A percentile compares a stretch with the other conserved stretches of the same genome.
Conservation (phyloP, 169 alveolate species). For the Eimeria necatrix region DNA sequence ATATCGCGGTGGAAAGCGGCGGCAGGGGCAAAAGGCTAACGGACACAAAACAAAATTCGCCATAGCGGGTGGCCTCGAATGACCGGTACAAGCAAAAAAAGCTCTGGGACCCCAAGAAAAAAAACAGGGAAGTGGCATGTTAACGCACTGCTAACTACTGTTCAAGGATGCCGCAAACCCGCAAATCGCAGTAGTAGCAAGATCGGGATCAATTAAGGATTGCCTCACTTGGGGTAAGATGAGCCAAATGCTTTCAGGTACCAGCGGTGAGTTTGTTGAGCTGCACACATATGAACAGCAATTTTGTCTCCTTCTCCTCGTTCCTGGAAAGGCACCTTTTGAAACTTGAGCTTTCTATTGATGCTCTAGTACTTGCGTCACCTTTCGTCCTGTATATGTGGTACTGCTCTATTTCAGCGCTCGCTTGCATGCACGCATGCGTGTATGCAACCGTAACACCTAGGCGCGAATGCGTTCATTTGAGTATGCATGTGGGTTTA, state of each 20-base stretch:
- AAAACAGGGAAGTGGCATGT: too few species aligned
- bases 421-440: not conserved
- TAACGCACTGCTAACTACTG: too few species aligned
- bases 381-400: not conserved
- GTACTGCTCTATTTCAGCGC: not conserved
- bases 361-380: not conserved
- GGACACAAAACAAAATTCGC: too few species aligned
- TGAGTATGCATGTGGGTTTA: too few species aligned
- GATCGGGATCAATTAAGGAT: not conserved
- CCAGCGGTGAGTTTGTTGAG: slow-evolving; percentile 83
- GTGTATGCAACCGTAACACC: not conserved
- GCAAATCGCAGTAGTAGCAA: not conserved
- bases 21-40: not conserved
- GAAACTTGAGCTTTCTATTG: not conserved
- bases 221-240: slow-evolving; percentile 83
- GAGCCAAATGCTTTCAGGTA: slow-evolving; percentile 79
- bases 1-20: not conserved
- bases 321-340: not conserved
- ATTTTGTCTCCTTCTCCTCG: not conserved
- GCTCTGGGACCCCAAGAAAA: too few species aligned
- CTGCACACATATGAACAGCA: slow-evolving; percentile 62
- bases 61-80: too few species aligned
- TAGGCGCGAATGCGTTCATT: too few species aligned
- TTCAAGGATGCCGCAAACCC: too few species aligned
- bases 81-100: too few species aligned